Evolutionary conservation across 805 yeast genomes (phyloP), one percentile per base, ranked within the genome.

Genomic region (Torulaspora indica): DNA sequence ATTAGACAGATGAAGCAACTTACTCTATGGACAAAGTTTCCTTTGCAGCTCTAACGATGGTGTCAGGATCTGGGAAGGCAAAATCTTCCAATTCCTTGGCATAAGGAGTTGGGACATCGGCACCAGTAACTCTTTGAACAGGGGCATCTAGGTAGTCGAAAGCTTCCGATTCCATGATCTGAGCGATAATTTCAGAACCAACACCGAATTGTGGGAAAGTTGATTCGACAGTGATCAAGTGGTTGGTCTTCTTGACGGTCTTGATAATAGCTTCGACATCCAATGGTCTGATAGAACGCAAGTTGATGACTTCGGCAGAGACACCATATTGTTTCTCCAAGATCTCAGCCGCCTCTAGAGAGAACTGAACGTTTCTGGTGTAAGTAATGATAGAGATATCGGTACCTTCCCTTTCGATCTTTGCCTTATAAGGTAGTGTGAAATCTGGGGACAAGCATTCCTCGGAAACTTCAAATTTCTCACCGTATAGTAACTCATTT

Each of bases 91-190:
- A 79, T 73, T 84, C 90, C 70, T 81, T 79, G 59, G 96, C 96
- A 67, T 93, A 93, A 54, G 99, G 99, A 57, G 98, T 93, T 70
- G 99, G 99, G 25, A 90, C 97, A 75, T 93, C 99, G 66, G 98
- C 95, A 70, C 98, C 98, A 48, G 98, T 93, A 61, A 90, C 91
- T 78, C 99, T 88, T 75, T 84, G 95, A 56, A 93, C 87, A 59
- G 99, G 99, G 49, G 98, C 95, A 72, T 93, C 99, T 65, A 93
- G 79, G 79, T 89, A 87, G 72, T 93, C 98, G 57, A 93, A 93
- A 42, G 95, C 98, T 72, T 90, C 97, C 47, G 95, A 81, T 75
- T 93, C 99, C 96, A 93, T 89, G 66, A 93, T 76, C 73, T 89
- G 96, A 51, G 98, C 98, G 68, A 90, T 80, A 62, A 93, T 86